Percentiles rank a stretch among this genome's conserved stretches.
Evolutionary conservation across 768 basidiomycete genomes (phyloP).

Genomic region (Guyanaporus albipodus): DNA sequence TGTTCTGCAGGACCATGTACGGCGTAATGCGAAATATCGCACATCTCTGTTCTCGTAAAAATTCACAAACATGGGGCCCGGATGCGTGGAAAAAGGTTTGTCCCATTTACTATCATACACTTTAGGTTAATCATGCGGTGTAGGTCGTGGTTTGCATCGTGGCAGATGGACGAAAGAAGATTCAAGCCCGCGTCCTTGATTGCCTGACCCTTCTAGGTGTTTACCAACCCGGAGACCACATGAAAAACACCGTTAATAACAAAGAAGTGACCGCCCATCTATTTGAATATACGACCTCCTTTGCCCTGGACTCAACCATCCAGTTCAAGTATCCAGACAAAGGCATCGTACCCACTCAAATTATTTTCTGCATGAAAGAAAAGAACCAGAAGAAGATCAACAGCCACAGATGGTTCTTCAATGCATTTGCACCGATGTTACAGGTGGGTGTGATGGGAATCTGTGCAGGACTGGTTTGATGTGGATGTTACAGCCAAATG

Average conservation of each 20-base stretch:
- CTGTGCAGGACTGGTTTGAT: background rate
- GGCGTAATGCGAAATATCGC: conserved; percentile 91
- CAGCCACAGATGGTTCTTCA: conserved; percentile 96
- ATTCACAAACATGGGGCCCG: conserved; percentile 91
- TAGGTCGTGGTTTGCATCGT: conserved; percentile 92
- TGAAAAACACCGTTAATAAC: conserved; percentile 64
- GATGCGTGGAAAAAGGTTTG: conserved; percentile 93
- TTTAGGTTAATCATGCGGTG: conserved; percentile 1
- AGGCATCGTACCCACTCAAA: conserved; percentile 92
- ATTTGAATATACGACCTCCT: conserved; percentile 86
- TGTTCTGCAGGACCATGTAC: conserved; percentile 90
- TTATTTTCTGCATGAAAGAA: conserved; percentile 88
- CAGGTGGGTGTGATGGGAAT: conserved; percentile 47
- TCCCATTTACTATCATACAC: background rate
- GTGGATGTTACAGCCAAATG: conserved; percentile 59
- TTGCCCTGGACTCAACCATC: conserved; percentile 72
- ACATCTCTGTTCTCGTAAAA: conserved; percentile 79
- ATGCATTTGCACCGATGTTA: conserved; percentile 80
- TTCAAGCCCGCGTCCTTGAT: conserved; percentile 81
- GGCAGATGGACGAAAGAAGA: conserved; percentile 78
- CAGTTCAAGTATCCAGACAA: conserved; percentile 89
- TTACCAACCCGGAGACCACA: conserved; percentile 69
- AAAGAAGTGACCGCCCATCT: conserved; percentile 70
- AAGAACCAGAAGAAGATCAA: conserved; percentile 98
- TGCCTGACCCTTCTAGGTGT: conserved; percentile 91